Conservation (phyloP, 139 green algal genomes). For the Trebouxia sp. region DNA sequence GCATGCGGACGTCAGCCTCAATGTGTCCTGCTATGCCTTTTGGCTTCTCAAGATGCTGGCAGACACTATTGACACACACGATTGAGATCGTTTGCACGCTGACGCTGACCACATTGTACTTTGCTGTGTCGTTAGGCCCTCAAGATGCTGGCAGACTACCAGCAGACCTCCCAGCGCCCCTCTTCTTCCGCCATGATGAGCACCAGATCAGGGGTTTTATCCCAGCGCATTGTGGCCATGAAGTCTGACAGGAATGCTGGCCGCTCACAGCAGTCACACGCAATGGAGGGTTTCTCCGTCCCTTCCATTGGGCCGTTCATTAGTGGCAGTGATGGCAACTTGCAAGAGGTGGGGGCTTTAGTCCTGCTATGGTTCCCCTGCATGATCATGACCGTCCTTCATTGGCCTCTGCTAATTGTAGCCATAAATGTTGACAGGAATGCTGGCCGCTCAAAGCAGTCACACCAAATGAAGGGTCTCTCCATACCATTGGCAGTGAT, state of each 20-base stretch:
- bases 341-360: not conserved
- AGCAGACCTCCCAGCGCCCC: not conserved
- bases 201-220: not conserved
- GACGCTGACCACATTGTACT: no score
- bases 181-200: not conserved
- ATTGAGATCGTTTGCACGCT: no score
- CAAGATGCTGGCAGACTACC: constrained; percentile 21
- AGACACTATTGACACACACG: no score
- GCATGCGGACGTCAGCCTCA: no score
- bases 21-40: no score
- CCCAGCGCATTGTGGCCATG: not conserved
- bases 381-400: no score
- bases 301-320: constrained; percentile 22
- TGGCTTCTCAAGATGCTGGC: no score
- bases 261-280: not conserved
- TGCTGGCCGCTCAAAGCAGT: not conserved
- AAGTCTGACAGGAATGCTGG: not conserved
- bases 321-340: constrained; percentile 9
- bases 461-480: not conserved
- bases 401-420: no score
- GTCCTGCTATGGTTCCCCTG: no score
- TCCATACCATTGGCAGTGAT: constrained; percentile 6
- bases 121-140: not conserved
- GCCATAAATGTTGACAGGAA: not conserved
- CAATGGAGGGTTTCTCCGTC: not conserved